phyloP scores from a whole-genome alignment of 1,139 yeast genomes.

The Debaryomyces robertsiae region DNA sequence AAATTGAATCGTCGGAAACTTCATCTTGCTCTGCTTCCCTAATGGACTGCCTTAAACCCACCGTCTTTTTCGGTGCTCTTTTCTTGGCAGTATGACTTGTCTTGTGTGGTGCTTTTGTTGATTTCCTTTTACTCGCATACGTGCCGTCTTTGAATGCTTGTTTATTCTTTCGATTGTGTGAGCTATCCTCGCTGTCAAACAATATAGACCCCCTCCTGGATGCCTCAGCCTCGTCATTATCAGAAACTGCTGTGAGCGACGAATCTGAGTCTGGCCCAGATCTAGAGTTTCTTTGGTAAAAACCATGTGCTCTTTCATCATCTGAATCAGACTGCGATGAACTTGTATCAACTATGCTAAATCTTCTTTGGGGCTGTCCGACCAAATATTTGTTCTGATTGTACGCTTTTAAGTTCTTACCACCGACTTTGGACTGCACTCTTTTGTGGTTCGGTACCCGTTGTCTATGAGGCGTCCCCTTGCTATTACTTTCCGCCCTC shows the following conservation, averaged over 20 bases:
- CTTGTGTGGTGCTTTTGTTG: conserved; percentile 11
- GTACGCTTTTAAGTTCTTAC: conserved; percentile 37
- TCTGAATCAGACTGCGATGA: conserved; percentile 33
- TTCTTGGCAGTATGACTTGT: conserved; percentile 21
- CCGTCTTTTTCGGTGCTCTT: conserved; percentile 30
- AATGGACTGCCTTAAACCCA: conserved; percentile 16
- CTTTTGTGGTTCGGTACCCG: conserved; percentile 4
- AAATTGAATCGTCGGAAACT: conserved; percentile 6
- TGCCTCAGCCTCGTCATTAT: conserved; percentile 29
- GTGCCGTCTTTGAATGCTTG: conserved; percentile 10
- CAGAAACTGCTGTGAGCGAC: conserved; percentile 47
- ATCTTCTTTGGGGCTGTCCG: conserved; percentile 29
- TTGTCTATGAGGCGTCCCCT: conserved; percentile 1
- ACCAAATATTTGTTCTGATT: conserved; percentile 13
- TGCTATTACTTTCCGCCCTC: conserved; percentile 17
- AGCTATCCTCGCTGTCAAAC: conserved; percentile 7
- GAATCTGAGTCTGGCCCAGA: conserved; percentile 32
- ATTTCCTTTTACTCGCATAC: not conserved
- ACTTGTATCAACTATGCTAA: conserved; percentile 46
- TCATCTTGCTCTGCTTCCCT: too few relatives aligned
- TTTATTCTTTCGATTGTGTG: conserved; percentile 3
- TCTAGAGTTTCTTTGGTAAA: conserved; percentile 11
- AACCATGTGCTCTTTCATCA: conserved; percentile 17
- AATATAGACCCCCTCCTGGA: conserved; percentile 15
- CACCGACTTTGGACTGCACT: conserved; percentile 23